Evolutionary conservation across 2,329 filamentous ascomycete species (phyloP), one percentile per base, ranked within the genome.

Genomic region (Penicillium aurantiogriseum): DNA sequence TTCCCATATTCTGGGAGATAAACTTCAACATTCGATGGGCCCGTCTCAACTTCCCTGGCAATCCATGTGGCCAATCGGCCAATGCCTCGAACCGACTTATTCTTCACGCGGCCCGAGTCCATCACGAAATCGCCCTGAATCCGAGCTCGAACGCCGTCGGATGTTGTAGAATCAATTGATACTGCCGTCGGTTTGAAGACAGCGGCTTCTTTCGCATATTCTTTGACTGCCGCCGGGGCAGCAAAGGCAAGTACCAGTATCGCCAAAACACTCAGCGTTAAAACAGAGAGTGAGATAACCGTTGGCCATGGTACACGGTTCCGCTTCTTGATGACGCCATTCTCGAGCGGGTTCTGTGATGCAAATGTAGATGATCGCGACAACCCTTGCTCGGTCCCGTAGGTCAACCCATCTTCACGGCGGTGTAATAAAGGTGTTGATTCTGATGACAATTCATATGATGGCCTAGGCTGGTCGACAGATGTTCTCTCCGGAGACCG

Each of bases 1-100:
- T 93, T 85, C 27, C 85, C 86, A 69, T 95, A 95, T 62, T 94
- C 89, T 13, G 93, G 92, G 31, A 97, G 81, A 66, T 88, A 91
- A 7, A 97, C 86, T 56, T 88, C 79, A 33, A 96, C 84, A 49
- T 85, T 82, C 2, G 90, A 89, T 67, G 88, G 78, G 21, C 88
- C 85, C 2, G 83, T 93, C 69, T 92, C 88, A 13, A 95, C 82
- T 67, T 90, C 84, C 60, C 83, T 82, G 57, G 91, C 90, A 63
- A 97, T 82, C 84, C 89, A 93, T 1, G 92, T 96, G 19, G 87
- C 86, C 23, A 91, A 82, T 54, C 84, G 83, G 42, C 94, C 94
- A 50, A 97, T 77, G 64, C 88, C 86, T 62, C 91, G 84, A 29
- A 93, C 84, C 54, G 87, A 81, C 51, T 85, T 81, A 64, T 89